Evolutionary conservation across 345 rosid genomes (phyloP).

Genomic region (Mallotus nudiflorus): DNA sequence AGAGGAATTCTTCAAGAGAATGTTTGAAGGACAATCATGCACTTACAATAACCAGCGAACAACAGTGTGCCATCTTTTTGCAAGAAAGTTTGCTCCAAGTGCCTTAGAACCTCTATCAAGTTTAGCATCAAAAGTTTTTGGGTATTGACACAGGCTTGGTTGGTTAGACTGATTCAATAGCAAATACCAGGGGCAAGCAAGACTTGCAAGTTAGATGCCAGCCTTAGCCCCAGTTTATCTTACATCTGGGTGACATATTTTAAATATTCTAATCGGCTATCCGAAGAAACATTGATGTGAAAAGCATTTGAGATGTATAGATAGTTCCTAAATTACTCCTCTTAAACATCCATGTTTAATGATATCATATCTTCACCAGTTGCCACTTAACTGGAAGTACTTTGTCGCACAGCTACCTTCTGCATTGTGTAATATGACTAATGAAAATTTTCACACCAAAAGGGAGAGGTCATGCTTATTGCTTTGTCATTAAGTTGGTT

Average conservation of each 20-base stretch:
- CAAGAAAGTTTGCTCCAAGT: conserved; percentile 80
- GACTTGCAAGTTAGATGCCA: neutral
- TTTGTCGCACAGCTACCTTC: too few relatives aligned
- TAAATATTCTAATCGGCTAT: conserved; percentile 3
- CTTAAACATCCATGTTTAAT: conserved; percentile 6
- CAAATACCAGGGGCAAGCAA: neutral
- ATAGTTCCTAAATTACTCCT: neutral
- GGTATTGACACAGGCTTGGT: conserved; percentile 31
- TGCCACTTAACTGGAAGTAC: neutral
- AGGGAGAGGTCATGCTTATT: too few relatives aligned
- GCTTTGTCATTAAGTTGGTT: too few relatives aligned
- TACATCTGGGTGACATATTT: neutral
- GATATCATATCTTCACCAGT: neutral
- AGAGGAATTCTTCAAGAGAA: conserved; percentile 52
- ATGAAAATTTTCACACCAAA: too few relatives aligned
- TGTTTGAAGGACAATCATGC: conserved; percentile 46
- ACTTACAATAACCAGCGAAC: conserved; percentile 51
- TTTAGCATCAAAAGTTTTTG: conserved; percentile 49
- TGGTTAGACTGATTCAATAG: neutral
- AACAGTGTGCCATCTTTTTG: conserved; percentile 62
- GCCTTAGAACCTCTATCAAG: conserved; percentile 64
- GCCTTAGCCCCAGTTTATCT: neutral
- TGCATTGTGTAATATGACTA: too few relatives aligned
- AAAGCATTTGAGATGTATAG: conserved; percentile 18
- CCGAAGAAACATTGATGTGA: neutral